phyloP scores from a whole-genome alignment of 768 basidiomycete species.

The Lanmaoa rubissima region DNA sequence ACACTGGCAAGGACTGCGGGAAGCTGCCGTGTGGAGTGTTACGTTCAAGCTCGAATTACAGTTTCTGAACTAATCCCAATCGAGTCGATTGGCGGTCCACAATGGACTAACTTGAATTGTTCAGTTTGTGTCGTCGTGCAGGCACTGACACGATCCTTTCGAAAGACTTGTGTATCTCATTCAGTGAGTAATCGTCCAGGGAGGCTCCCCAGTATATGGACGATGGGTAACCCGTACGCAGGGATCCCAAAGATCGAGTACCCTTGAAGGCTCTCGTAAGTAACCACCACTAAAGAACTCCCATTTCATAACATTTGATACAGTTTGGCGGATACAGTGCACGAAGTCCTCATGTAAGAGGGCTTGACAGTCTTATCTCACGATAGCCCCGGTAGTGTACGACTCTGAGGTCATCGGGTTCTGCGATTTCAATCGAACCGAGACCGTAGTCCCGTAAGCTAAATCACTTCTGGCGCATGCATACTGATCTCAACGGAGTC shows the following conservation, averaged over 20 bases:
- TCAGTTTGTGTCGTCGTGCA: background rate
- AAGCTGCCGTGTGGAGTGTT: background rate
- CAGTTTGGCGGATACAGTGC: background rate
- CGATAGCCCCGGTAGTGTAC: background rate
- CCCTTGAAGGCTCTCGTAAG: background rate
- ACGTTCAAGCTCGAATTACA: background rate
- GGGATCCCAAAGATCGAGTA: background rate
- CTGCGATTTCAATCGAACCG: background rate
- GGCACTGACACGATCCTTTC: background rate
- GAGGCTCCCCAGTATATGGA: background rate
- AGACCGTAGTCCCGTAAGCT: background rate
- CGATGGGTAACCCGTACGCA: background rate
- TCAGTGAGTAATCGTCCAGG: background rate
- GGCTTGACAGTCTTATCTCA: background rate
- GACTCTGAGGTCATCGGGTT: background rate
- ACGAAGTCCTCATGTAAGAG: conserved; percentile 1
- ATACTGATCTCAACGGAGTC: background rate
- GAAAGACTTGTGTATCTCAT: background rate
- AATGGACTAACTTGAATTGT: background rate
- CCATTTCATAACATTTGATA: background rate
- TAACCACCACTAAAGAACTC: background rate
- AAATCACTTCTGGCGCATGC: background rate
- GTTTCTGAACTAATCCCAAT: background rate
- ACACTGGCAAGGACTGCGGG: background rate
- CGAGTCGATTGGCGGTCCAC: background rate